Conservation (phyloP, 2,329 filamentous ascomycete genomes). For the Arthrobotrys sphaeroides region DNA sequence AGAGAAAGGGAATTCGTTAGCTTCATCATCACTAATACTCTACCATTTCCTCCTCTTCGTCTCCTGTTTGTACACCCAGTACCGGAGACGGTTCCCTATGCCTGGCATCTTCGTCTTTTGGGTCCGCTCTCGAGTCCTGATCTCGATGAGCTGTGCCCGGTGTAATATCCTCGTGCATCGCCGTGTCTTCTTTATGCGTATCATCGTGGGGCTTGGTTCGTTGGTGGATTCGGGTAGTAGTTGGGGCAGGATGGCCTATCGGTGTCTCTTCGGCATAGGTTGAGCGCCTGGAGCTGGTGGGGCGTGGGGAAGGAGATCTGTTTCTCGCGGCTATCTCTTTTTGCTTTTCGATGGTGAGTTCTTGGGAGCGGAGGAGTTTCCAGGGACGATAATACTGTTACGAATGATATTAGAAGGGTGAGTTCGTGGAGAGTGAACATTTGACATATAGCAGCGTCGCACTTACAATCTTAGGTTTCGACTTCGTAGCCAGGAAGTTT, state of each 20-base stretch:
- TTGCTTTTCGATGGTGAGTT: slow-evolving; percentile 47
- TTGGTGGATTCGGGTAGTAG: not conserved
- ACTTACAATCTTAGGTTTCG: slow-evolving; percentile 49
- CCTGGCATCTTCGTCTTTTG: slow-evolving; percentile 13
- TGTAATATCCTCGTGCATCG: not conserved
- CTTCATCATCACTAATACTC: slow-evolving; percentile 35
- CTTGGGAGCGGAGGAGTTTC: slow-evolving; percentile 52
- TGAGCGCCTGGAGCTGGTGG: not conserved
- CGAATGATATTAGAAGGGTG: not conserved
- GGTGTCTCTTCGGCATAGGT: not conserved
- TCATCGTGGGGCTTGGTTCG: slow-evolving; percentile 3
- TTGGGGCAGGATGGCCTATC: slow-evolving; percentile 1
- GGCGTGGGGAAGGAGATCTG: slow-evolving; percentile 29
- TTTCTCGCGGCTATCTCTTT: slow-evolving; percentile 47
- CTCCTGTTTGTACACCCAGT: slow-evolving; percentile 4
- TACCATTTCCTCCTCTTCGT: slow-evolving; percentile 53
- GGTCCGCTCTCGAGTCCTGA: slow-evolving; percentile 6
- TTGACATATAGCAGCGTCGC: no score
- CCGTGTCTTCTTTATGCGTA: slow-evolving; percentile 14
- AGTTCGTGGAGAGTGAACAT: not conserved
- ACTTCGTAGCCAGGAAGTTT: slow-evolving; percentile 43
- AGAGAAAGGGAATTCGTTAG: slow-evolving; percentile 4
- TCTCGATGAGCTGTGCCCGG: not conserved
- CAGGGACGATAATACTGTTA: slow-evolving; percentile 52
- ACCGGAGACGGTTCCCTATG: slow-evolving; percentile 23